Conservation (phyloP, 176 grass and related monocot species). For the Chloris gayana region DNA sequence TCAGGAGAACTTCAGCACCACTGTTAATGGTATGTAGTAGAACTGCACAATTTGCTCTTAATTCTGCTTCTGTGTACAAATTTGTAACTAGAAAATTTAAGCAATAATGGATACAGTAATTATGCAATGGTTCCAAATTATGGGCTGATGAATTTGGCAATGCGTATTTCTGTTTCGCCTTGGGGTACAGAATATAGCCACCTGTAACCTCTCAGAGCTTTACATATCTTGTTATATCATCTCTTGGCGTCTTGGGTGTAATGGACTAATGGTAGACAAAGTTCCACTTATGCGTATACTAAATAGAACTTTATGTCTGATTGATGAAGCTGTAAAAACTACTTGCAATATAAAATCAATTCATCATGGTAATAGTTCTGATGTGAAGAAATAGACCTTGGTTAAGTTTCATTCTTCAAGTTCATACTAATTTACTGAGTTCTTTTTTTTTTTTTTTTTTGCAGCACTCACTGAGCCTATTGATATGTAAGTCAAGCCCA, state of each 20-base stretch:
- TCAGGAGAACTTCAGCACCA: constrained; percentile 83
- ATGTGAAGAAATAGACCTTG: background rate
- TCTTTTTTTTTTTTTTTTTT: too few species aligned
- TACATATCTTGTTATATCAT: constrained; percentile 1
- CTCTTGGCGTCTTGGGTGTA: background rate
- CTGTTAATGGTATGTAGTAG: constrained; percentile 63
- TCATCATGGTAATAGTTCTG: background rate
- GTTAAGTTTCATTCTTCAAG: background rate
- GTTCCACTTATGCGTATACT: background rate
- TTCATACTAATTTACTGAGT: constrained; percentile 14
- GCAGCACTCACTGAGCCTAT: constrained; percentile 79
- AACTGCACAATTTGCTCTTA: background rate
- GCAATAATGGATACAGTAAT: background rate
- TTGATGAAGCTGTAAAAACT: background rate
- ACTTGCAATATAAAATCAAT: background rate
- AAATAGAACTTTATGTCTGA: background rate
- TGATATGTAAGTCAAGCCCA: constrained; percentile 59
- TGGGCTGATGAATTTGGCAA: background rate
- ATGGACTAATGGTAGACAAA: background rate
- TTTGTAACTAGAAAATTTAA: constrained; percentile 8
- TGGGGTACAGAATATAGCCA: background rate
- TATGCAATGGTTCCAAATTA: background rate
- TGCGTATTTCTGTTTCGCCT: background rate
- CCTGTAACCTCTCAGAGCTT: background rate
- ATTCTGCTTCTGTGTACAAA: background rate